Conservation (phyloP, 2,329 filamentous ascomycete species). For the Colletotrichum viniferum region DNA sequence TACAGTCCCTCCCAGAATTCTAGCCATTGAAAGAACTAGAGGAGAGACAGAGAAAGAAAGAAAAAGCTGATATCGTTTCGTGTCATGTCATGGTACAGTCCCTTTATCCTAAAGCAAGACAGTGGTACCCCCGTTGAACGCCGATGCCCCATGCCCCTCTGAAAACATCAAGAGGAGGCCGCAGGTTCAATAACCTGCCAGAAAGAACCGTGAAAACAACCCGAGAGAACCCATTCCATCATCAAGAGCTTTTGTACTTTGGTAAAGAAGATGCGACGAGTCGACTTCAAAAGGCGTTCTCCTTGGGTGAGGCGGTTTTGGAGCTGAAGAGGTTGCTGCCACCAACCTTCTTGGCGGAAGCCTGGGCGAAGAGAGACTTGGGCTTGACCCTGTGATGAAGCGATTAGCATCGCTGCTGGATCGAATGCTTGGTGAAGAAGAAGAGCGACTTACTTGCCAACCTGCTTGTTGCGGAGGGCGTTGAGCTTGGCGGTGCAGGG, state of each 20-base stretch:
- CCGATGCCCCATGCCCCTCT: conserved; percentile 11
- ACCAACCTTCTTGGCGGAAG: conserved; percentile 66
- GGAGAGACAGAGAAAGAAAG: conserved; percentile 4
- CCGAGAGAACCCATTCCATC: conserved; percentile 7
- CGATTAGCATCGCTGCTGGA: not conserved
- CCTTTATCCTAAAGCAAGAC: conserved; percentile 17
- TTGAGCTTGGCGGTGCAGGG: conserved; percentile 84
- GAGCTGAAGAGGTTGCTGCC: conserved; percentile 30
- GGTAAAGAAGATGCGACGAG: conserved; percentile 13
- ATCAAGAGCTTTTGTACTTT: conserved; percentile 16
- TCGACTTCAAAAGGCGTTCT: conserved; percentile 1
- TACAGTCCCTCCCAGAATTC: conserved; percentile 8
- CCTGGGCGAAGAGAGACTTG: conserved; percentile 70
- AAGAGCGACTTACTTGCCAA: conserved; percentile 67
- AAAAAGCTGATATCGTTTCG: conserved; percentile 24
- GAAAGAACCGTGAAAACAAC: conserved; percentile 6
- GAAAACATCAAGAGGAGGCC: not conserved
- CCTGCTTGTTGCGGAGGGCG: conserved; percentile 80
- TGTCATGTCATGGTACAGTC: conserved; percentile 22
- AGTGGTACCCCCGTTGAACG: conserved; percentile 16
- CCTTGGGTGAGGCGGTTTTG: conserved; percentile 24
- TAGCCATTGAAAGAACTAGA: not conserved
- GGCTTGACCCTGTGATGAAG: conserved; percentile 59
- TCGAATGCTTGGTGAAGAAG: not conserved
- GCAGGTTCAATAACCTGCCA: not conserved